Evolutionary conservation across 148 eudicot species (phyloP), one percentile per base, ranked within the genome.

Genomic region (Fagopyrum tataricum): DNA sequence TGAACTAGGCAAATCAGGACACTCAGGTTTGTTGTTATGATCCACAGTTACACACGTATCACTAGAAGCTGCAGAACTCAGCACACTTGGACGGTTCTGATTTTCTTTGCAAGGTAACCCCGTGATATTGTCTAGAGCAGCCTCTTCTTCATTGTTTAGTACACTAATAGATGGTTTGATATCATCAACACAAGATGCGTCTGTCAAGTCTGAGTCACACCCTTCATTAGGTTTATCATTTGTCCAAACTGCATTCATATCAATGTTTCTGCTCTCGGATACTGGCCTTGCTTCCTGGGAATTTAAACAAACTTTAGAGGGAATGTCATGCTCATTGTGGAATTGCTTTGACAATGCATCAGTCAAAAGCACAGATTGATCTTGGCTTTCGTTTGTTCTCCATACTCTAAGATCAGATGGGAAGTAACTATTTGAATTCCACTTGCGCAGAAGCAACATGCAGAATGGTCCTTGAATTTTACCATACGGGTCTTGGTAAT

Each of bases 391-490:
- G 74, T 73, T 78, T 37, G 78, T 70, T 74, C 79, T 84, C 99
- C 99, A 96, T 44, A 96, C 84, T 81, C 87, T 88, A 85, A 92
- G 87, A 81, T 88, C 89, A 76, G 67, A 44, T 18, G 97, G 97
- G 78, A 92, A 92, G 72, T 74, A 85, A 20, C 94, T 92, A 72
- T 84, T 82, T 17, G 85, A 80, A 78, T 80, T 88, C 96, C 99
- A 96, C 80, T 86, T 86, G 42, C 91, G 90, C 53, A 96, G 79
- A 85, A 86, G 91, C 75, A 86, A 67, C 89, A 88, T 74, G 75
- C 82, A 82, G 76, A 96, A 96, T 51, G 99, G 97, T 70, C 99
- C 99, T 85, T 92, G 99, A 82, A 87, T 73, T 58, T 76, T 87
- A 70, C 91, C 96, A 52, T 77, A 77, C 8, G 97, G 99, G 59